These are phyloP conservation scores for Papiliotrema fonsecae DNA, from an alignment of 1,284 basidiomycete species.

Conservation along the genomic window DNA sequence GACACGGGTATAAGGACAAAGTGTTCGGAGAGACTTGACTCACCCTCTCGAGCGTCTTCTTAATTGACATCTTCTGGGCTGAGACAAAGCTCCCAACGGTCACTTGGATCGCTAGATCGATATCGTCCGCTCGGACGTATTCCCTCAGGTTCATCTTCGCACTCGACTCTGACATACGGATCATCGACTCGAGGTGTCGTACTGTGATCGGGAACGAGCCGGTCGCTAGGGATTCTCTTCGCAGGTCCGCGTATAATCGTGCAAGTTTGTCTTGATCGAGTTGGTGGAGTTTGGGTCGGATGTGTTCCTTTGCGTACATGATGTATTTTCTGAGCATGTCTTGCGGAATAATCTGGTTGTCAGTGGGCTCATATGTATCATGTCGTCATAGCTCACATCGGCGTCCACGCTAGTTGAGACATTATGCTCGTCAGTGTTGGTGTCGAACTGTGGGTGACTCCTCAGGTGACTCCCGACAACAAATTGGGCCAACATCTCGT, in stretches of 20 bases:
- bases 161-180: slow-evolving; percentile 96
- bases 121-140: slow-evolving; percentile 92
- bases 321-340: slow-evolving; percentile 97
- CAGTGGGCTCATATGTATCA: neutral
- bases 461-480: slow-evolving; percentile 94
- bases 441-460: slow-evolving; percentile 88
- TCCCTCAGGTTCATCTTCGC: slow-evolving; percentile 98
- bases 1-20: no score
- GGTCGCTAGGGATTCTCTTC: slow-evolving; percentile 91
- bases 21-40: no score
- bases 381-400: slow-evolving; percentile 60
- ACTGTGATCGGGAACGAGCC: slow-evolving; percentile 98
- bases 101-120: slow-evolving; percentile 94
- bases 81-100: slow-evolving; percentile 91
- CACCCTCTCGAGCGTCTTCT: slow-evolving; percentile 92
- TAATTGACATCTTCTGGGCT: slow-evolving; percentile 97
- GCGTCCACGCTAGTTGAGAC: slow-evolving; percentile 84
- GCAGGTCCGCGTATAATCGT: slow-evolving; percentile 91
- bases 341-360: slow-evolving; percentile 84
- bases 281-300: slow-evolving; percentile 86
- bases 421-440: slow-evolving; percentile 75
- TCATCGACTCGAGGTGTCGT: slow-evolving; percentile 97
- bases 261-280: slow-evolving; percentile 95
- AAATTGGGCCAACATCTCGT: slow-evolving; percentile 93
- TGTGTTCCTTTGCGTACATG: slow-evolving; percentile 94